These are phyloP conservation scores for Lipomyces mesembrius DNA, from an alignment of 805 yeast species.

Conservation along the genomic window DNA sequence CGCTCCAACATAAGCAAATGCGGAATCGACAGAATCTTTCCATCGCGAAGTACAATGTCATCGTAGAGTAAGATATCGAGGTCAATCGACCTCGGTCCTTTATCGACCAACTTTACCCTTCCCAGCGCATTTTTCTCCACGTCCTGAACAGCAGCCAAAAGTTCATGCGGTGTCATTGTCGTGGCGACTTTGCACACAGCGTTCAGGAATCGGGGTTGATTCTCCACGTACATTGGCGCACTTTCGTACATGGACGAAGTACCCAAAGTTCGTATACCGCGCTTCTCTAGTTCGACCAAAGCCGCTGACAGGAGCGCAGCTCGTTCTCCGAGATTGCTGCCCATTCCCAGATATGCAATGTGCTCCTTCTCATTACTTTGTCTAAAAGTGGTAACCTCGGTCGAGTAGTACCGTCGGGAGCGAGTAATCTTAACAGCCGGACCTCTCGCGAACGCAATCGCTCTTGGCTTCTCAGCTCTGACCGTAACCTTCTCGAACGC, in stretches of 20 bases:
- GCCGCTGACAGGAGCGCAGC: conserved; percentile 64
- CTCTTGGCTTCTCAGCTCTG: conserved; percentile 82
- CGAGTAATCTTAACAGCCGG: conserved; percentile 83
- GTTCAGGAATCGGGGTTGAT: conserved; percentile 81
- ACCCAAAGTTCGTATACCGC: conserved; percentile 55
- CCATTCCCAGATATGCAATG: conserved; percentile 78
- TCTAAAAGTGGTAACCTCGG: conserved; percentile 15
- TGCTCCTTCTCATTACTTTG: conserved; percentile 11
- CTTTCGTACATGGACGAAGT: conserved; percentile 85
- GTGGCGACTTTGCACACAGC: conserved; percentile 79
- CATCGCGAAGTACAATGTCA: conserved; percentile 34
- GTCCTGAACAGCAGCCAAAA: conserved; percentile 65
- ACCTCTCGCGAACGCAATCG: conserved; percentile 81
- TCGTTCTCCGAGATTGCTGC: conserved; percentile 82
- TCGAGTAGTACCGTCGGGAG: conserved; percentile 41
- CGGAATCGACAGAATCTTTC: conserved; percentile 67
- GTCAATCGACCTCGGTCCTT: conserved; percentile 92
- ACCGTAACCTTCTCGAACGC: conserved; percentile 56
- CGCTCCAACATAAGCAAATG: conserved; percentile 89
- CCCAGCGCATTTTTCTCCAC: conserved; percentile 75
- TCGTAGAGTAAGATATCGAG: conserved; percentile 83
- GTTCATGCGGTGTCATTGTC: conserved; percentile 61
- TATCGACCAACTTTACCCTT: conserved; percentile 77
- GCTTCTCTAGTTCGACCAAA: conserved; percentile 52
- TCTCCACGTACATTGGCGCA: conserved; percentile 86